Percentiles rank a stretch among this genome's conserved stretches.
Conservation (phyloP, 1,284 basidiomycete genomes). For the Sanghuangporus baumii region DNA sequence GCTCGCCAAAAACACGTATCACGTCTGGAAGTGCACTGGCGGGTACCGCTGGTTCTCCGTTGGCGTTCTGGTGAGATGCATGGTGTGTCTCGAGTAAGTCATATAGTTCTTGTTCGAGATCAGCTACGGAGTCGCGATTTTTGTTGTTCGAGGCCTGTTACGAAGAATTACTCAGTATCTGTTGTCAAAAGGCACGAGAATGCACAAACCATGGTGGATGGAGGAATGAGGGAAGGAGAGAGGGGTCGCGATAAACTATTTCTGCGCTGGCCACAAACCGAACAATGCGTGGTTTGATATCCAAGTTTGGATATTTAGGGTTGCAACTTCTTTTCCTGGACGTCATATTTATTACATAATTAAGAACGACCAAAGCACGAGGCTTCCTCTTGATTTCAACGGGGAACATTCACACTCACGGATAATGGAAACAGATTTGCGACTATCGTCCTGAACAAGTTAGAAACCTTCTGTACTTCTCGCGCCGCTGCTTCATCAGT, state of each 20-base stretch:
- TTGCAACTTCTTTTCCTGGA: background rate
- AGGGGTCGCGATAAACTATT: background rate
- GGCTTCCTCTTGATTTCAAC: background rate
- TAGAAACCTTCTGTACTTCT: background rate
- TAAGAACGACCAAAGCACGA: background rate
- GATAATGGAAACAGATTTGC: background rate
- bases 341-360: background rate
- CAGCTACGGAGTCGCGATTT: constrained; percentile 43
- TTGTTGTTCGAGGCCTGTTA: constrained; percentile 17
- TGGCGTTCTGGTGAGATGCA: constrained; percentile 45
- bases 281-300: background rate
- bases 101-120: constrained; percentile 62
- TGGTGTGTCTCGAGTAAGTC: constrained; percentile 62
- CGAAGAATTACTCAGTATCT: background rate
- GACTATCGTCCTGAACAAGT: background rate
- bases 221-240: background rate
- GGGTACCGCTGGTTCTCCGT: constrained; percentile 56
- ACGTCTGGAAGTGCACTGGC: constrained; percentile 63
- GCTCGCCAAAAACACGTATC: constrained; percentile 51
- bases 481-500: too few relatives aligned
- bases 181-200: background rate
- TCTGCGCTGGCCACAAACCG: background rate
- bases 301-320: background rate
- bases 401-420: background rate
- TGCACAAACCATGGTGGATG: background rate